Evolutionary conservation across 345 rosid species (phyloP).

Genomic region (Acer negundo): DNA sequence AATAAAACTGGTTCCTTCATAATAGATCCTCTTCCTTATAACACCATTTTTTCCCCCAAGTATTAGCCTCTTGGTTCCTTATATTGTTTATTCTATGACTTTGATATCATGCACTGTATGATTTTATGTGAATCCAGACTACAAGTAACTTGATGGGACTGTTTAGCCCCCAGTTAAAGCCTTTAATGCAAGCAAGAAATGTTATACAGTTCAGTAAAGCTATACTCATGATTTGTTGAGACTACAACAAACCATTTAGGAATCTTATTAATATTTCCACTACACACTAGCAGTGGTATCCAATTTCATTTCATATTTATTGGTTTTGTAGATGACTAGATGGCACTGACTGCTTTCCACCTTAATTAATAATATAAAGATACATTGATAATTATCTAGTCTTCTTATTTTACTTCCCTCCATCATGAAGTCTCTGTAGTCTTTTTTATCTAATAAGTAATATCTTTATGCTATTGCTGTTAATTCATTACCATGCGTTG

Average conservation of each 20-base stretch:
- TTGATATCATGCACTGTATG: background rate
- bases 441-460: background rate
- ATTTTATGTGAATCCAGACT: background rate
- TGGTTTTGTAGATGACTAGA: background rate
- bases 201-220: background rate
- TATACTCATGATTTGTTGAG: background rate
- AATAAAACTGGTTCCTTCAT: background rate
- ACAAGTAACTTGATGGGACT: background rate
- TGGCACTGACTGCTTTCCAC: background rate
- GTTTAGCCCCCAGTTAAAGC: no score
- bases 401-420: background rate
- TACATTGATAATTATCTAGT: background rate
- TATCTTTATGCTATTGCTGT: background rate
- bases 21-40: background rate
- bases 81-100: background rate
- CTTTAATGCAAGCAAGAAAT: background rate
- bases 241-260: background rate
- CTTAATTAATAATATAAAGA: conserved; percentile 1
- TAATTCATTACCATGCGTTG: background rate
- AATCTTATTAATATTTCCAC: background rate
- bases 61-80: background rate
- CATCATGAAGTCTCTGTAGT: no score
- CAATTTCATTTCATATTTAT: background rate
- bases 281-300: background rate
- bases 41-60: background rate